Conservation (phyloP, 169 alveolate genomes). For the Toxoplasma gondii region DNA sequence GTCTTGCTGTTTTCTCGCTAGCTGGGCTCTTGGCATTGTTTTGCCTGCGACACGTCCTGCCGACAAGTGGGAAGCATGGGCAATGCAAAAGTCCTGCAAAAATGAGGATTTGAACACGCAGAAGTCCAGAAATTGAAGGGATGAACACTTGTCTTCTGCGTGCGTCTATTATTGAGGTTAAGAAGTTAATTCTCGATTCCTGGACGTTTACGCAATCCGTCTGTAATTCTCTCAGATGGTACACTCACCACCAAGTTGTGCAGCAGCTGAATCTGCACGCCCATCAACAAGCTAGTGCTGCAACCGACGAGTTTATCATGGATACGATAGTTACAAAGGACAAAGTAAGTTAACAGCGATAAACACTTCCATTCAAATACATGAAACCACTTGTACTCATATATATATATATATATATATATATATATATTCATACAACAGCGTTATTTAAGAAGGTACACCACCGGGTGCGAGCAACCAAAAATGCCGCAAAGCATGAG, state of each 20-base stretch:
- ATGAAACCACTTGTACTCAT: background rate
- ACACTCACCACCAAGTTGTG: slow-evolving; percentile 6
- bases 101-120: too few relatives aligned
- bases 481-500: too few relatives aligned
- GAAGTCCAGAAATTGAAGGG: too few relatives aligned
- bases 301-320: slow-evolving; percentile 10
- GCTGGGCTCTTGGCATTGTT: too few relatives aligned
- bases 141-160: too few relatives aligned
- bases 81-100: too few relatives aligned
- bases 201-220: background rate
- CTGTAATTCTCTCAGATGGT: background rate
- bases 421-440: background rate
- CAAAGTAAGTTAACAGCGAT: background rate
- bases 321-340: background rate
- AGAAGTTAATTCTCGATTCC: too few relatives aligned
- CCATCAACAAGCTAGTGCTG: background rate
- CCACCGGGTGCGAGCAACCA: background rate
- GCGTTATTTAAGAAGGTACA: background rate
- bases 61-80: too few relatives aligned
- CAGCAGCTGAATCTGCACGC: background rate
- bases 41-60: too few relatives aligned
- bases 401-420: background rate
- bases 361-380: background rate
- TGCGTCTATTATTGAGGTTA: too few relatives aligned
- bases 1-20: too few relatives aligned